phyloP scores from a whole-genome alignment of 2,329 filamentous ascomycete species.

The Cephalotrichum gorgonifer region DNA sequence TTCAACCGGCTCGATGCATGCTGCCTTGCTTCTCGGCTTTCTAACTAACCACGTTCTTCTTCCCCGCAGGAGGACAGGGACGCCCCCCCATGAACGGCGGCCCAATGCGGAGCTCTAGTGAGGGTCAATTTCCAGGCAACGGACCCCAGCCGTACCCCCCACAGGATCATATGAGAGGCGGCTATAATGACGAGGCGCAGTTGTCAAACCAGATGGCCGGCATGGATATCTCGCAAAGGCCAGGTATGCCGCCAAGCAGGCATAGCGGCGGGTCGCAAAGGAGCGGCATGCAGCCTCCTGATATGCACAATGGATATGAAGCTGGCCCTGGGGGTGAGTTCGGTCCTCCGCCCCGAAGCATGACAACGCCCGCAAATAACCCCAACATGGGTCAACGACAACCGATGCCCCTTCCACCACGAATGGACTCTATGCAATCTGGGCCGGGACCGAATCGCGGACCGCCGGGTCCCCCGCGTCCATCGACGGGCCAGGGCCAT shows the following conservation, averaged over 20 bases:
- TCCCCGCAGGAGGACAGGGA: slow-evolving; percentile 13
- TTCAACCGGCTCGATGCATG: not conserved
- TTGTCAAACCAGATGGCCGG: slow-evolving; percentile 30
- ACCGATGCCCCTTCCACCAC: slow-evolving; percentile 16
- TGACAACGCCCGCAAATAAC: slow-evolving; percentile 48
- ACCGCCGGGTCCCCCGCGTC: slow-evolving; percentile 29
- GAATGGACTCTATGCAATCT: slow-evolving; percentile 1
- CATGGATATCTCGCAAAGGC: slow-evolving; percentile 25
- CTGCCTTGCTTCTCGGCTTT: too few relatives aligned
- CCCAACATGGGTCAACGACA: slow-evolving; percentile 23
- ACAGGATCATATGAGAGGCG: slow-evolving; percentile 22
- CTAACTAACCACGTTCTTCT: slow-evolving; percentile 2
- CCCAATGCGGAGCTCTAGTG: slow-evolving; percentile 13
- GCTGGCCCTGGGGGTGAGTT: slow-evolving; percentile 22
- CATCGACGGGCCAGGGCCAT: slow-evolving; percentile 43
- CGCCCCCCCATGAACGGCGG: slow-evolving; percentile 15
- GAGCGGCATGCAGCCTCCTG: too few relatives aligned
- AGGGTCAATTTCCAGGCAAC: slow-evolving; percentile 11
- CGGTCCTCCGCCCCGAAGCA: slow-evolving; percentile 44
- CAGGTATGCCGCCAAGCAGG: slow-evolving; percentile 8
- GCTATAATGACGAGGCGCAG: slow-evolving; percentile 25
- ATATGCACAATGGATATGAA: not conserved
- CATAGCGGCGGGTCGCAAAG: slow-evolving; percentile 17
- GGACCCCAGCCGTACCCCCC: slow-evolving; percentile 32
- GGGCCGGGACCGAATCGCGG: slow-evolving; percentile 3